Base-by-base conservation (phyloP, 352 stramenopile species). In the Globisporangium apiculatum region DNA sequence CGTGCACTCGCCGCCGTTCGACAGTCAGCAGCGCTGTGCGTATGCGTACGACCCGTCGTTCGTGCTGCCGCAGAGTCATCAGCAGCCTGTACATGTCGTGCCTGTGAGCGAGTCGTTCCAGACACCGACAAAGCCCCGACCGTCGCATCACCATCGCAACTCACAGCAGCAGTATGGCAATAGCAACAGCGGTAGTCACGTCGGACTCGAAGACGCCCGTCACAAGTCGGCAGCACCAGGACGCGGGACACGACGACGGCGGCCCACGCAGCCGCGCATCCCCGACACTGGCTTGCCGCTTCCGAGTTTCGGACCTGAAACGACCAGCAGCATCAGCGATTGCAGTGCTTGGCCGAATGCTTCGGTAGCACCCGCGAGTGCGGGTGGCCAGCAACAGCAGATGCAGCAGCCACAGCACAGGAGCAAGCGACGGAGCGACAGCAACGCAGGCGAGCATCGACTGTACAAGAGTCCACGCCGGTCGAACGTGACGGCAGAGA, bases 391-490 rank as follows among this genome's bases (percentile, higher is more conserved):
- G 3, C 57, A 48, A 15, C 42, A 42, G 4, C 24, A 15, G 35
- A 5, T 14, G 17, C 35, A 31, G 51, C n/a, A 48, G 17, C 7
- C 45, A 41, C 24, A 40, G 3, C 36, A 53, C 9, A 65, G 48
- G 41, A 51, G 41, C 48, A 65, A 65, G 17, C 59, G 59, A 10
- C 59, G 48, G 40, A 65, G 12, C 12, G 59, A 65, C 8, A 17
- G 6, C 10, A 45, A 41, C 12, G 6, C 12, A 14, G 47, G 12
- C 40, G 47, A n/a, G 9, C 48, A 10, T 9, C 50, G 50, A 1
- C 9, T 15, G 10, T 65, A 53, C 53, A 65, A 65, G 48, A 65
- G 59, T 43, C 59, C 59, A 11, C 54, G 59, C 31, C n/a, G 40
- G 6, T 11, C 59, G 17, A 53, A 43, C 40, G 37, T n/a, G 4